Evolutionary conservation across 345 rosid genomes (phyloP), one percentile per base, ranked within the genome.

Genomic region (Rubroshorea leprosula): DNA sequence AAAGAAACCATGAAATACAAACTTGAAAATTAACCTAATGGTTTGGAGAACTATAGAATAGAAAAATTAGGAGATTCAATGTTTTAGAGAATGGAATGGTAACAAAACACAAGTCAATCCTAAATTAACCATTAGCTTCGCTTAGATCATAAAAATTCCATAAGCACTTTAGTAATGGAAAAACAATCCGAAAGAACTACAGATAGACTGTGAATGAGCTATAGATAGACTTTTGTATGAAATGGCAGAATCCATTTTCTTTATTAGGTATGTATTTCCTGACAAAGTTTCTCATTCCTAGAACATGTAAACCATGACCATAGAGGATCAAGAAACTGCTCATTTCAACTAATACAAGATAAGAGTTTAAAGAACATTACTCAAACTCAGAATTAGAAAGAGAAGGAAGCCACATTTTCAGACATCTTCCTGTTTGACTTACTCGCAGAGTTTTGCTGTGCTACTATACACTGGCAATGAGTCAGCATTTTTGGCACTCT

Each of bases 391-490:
- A 27, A 46, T 54, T 56, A 74, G 27, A 55, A 48, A 65, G 9
- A 21, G 23, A 59, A 50, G 25, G 58, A 29, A 25, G 16, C 56
- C 10, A 46, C 43, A 41, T 29, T 51, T 10, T 62, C 58, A 21
- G 38, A 46, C 49, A 59, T 39, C 35, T 47, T 18, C 22, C 48
- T 6, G 39, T 61, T n/a, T 24, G 44, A 80, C 87, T 90, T 86
- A 94, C 99, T 87, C 90, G 96, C 83, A 94, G 53, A 94, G 86
- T 61, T 87, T 83, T 49, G 95, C 99, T 17, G 99, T 94, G 78
- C 86, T 87, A 49, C 81, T 67, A 69, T 87, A 94, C 22, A 83
- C 80, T 62, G 77, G 76, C 72, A 74, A 53, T 26, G 90, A 77
- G 56, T 90, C 97, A 56, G 82, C 89, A 57, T 76, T 80, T 75